A percentile compares a stretch with the other conserved stretches of the same genome.
phyloP scores from a whole-genome alignment of 306 rosid genomes.

The Trichosanthes truncata region DNA sequence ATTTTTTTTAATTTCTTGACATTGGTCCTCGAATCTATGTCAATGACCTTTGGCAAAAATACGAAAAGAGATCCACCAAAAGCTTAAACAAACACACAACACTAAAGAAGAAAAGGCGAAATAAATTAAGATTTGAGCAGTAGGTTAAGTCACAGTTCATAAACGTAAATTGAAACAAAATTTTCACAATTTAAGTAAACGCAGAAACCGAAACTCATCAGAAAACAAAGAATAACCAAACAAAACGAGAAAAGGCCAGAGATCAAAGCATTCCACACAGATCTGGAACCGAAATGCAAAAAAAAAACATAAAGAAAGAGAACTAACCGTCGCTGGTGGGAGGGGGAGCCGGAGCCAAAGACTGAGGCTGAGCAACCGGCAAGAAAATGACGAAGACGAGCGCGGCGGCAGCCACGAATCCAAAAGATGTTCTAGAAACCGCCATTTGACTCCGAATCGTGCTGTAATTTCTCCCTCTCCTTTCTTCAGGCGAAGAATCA shows the following conservation, averaged over 20 bases:
- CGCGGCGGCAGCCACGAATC: slow-evolving; percentile 27
- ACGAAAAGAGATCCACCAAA: neutral
- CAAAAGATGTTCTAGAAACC: slow-evolving; percentile 22
- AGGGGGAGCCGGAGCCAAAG: slow-evolving; percentile 48
- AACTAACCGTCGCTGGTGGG: slow-evolving; percentile 62
- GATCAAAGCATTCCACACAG: neutral
- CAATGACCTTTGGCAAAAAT: neutral
- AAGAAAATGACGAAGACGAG: slow-evolving; percentile 31
- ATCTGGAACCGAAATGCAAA: slow-evolving; percentile 9
- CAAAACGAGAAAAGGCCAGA: neutral
- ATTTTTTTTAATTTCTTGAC: neutral
- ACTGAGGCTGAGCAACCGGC: slow-evolving; percentile 40
- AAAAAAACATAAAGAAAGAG: neutral
- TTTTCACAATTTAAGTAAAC: neutral
- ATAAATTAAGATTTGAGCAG: neutral
- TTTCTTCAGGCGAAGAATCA: neutral
- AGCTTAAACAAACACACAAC: neutral
- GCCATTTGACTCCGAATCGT: slow-evolving; percentile 18
- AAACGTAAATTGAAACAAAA: neutral
- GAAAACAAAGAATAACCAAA: slow-evolving; percentile 20
- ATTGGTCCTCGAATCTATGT: neutral
- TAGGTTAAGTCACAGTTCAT: neutral
- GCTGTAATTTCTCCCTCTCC: neutral
- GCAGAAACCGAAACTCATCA: neutral
- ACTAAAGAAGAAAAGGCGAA: neutral